Conservation (phyloP, 345 rosid species). For the Odontarrhena argentea region DNA sequence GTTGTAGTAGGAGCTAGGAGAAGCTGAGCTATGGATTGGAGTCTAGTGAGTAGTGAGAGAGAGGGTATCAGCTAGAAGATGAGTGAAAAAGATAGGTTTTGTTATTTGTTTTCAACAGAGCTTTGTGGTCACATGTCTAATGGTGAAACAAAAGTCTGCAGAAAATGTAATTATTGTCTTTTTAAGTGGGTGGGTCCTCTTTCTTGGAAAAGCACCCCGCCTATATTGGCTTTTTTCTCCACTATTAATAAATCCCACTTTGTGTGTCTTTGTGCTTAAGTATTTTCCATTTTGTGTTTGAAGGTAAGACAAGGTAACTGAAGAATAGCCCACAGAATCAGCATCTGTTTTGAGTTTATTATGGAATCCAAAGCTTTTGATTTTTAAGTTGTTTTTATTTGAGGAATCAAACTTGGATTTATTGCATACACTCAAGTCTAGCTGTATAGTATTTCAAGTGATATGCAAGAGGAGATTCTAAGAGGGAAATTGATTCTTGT, state of each 20-base stretch:
- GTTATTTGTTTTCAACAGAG: constrained; percentile 5
- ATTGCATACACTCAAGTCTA: constrained; percentile 14
- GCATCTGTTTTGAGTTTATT: background rate
- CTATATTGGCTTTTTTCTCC: constrained; percentile 34
- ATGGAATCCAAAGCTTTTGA: background rate
- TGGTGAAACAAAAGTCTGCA: constrained; percentile 26
- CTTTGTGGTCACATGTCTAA: constrained; percentile 39
- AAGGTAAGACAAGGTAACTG: background rate
- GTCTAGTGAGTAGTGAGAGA: constrained; percentile 27
- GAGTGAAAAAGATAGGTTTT: constrained; percentile 2
- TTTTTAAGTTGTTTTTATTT: background rate
- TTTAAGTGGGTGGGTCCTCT: constrained; percentile 23
- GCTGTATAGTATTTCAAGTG: constrained; percentile 18
- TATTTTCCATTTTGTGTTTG: background rate
- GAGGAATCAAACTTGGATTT: background rate
- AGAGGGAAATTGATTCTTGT: constrained; percentile 54
- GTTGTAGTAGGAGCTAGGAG: constrained; percentile 27
- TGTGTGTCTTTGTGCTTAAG: constrained; percentile 16
- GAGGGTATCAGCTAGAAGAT: background rate
- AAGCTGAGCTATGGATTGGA: constrained; percentile 39
- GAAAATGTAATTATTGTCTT: constrained; percentile 11
- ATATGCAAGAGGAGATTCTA: constrained; percentile 36
- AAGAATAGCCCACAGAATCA: background rate
- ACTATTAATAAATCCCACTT: constrained; percentile 26
- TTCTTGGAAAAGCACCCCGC: constrained; percentile 39